A percentile compares a stretch with the other conserved stretches of the same genome.
These are phyloP conservation scores for Ophiorrhiza pumila DNA, from an alignment of 257 asterid species.

Conservation along the genomic window DNA sequence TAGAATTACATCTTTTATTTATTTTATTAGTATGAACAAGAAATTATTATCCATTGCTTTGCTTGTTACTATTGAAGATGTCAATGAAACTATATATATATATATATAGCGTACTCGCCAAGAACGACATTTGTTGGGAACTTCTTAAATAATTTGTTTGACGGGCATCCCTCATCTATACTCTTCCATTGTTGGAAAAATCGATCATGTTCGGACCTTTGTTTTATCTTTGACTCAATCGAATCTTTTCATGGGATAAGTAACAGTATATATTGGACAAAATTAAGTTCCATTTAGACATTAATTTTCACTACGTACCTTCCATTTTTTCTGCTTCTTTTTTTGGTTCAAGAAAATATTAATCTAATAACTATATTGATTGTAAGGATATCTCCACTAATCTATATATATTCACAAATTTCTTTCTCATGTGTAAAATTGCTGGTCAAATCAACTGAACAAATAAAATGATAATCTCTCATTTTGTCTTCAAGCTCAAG, in stretches of 20 bases:
- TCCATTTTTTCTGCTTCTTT: neutral
- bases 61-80: constrained; percentile 11
- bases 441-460: neutral
- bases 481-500: constrained; percentile 16
- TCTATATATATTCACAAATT: no score
- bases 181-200: neutral
- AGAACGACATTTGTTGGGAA: neutral
- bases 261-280: neutral
- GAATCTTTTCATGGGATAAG: neutral
- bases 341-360: no score
- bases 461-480: constrained; percentile 2
- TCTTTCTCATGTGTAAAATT: no score
- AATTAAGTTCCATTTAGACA: no score
- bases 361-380: no score
- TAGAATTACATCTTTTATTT: no score
- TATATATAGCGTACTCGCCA: constrained; percentile 1
- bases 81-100: constrained; percentile 1
- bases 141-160: constrained; percentile 14
- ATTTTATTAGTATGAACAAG: no score
- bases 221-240: neutral
- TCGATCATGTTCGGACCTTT: neutral
- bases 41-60: constrained; percentile 19
- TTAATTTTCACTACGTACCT: neutral
- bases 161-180: neutral
- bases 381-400: no score